Evolutionary conservation across 352 stramenopile species (phyloP).

Genomic region (Phytopythium boreale): DNA sequence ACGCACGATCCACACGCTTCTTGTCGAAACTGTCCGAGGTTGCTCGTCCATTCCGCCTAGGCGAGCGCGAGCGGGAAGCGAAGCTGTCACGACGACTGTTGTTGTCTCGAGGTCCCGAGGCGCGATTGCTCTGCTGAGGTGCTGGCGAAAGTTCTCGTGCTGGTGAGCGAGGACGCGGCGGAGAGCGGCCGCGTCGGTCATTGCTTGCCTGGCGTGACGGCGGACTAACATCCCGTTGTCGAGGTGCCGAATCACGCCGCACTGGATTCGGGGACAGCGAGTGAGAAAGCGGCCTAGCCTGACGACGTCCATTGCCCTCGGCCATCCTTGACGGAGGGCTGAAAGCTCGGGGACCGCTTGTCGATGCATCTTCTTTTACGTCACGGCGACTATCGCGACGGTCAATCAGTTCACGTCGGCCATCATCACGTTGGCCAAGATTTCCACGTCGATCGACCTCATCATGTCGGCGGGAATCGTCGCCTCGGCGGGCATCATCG

Average conservation of each 20-base stretch:
- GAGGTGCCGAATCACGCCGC: neutral
- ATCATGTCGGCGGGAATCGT: neutral
- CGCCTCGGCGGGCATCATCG: neutral
- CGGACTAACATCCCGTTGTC: neutral
- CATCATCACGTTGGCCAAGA: neutral
- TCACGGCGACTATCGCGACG: constrained; percentile 6
- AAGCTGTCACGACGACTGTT: constrained; percentile 22
- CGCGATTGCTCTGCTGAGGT: constrained; percentile 5
- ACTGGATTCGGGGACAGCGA: neutral
- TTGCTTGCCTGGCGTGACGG: constrained; percentile 7
- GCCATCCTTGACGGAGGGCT: neutral
- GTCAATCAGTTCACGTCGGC: constrained; percentile 5
- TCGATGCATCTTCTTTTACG: neutral
- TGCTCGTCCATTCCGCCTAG: constrained; percentile 12
- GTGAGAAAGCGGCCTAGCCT: neutral
- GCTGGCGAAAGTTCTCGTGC: neutral
- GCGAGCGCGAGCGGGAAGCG: constrained; percentile 24
- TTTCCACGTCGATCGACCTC: neutral
- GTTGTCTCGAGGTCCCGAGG: constrained; percentile 6
- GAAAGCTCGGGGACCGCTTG: neutral
- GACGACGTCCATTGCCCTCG: neutral
- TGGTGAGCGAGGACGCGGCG: neutral
- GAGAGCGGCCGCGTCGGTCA: constrained; percentile 13
- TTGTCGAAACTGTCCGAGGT: constrained; percentile 11
- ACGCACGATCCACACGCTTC: constrained; percentile 15